A percentile compares a stretch with the other conserved stretches of the same genome.
Evolutionary conservation across 202 grass and related monocot genomes (phyloP).

Genomic region (Eragrostis tef): DNA sequence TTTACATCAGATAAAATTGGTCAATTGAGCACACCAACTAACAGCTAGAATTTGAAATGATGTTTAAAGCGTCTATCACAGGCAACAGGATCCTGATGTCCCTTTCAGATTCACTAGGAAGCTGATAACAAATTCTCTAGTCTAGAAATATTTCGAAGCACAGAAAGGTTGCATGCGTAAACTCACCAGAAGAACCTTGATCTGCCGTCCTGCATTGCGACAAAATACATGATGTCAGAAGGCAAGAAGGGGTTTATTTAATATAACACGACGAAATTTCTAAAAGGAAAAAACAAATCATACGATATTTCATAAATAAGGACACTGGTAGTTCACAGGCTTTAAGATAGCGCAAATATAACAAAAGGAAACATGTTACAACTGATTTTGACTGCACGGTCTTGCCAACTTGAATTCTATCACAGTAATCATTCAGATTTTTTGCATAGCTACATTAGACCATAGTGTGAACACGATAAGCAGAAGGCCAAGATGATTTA

Average conservation of each 20-base stretch:
- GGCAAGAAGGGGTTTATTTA: neutral
- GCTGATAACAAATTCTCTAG: neutral
- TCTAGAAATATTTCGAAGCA: constrained; percentile 22
- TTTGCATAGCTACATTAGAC: neutral
- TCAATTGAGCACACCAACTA: constrained; percentile 24
- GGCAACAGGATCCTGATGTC: neutral
- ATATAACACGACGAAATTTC: constrained; percentile 30
- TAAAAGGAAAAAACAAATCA: constrained; percentile 12
- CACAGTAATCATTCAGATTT: constrained; percentile 9
- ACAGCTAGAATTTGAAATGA: neutral
- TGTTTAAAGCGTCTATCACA: constrained; percentile 6
- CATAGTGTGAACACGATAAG: constrained; percentile 2
- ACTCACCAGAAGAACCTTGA: constrained; percentile 82
- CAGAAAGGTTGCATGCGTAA: constrained; percentile 22
- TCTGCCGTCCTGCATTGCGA: constrained; percentile 64
- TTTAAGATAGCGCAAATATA: neutral
- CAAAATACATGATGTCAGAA: constrained; percentile 50
- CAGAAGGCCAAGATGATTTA: neutral
- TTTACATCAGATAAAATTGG: constrained; percentile 43
- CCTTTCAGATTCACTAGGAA: neutral
- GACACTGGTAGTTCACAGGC: neutral
- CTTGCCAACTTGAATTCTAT: constrained; percentile 25
- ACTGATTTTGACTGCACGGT: neutral
- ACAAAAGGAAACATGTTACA: neutral
- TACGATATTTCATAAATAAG: neutral